Evolutionary conservation across 257 asterid genomes (phyloP).

Genomic region (Petunia secreta): DNA sequence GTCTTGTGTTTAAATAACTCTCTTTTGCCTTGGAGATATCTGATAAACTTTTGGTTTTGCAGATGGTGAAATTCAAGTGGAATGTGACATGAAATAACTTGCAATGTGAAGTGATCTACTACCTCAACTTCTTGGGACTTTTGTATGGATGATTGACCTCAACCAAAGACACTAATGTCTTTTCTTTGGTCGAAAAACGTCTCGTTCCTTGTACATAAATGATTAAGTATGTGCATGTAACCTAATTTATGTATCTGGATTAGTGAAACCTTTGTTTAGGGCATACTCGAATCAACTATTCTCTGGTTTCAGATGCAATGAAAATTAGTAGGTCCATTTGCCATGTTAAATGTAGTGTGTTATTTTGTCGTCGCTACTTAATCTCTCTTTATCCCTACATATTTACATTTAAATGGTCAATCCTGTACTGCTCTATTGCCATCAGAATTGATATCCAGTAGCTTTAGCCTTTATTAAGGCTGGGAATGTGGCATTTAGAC

Average conservation of each 20-base stretch:
- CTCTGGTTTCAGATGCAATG: constrained; percentile 1
- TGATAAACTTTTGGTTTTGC: constrained; percentile 36
- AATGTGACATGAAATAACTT: constrained; percentile 54
- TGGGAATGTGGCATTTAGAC: too few species aligned
- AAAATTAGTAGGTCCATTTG: not conserved
- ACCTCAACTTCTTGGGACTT: constrained; percentile 28
- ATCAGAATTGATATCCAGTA: too few species aligned
- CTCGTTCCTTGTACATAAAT: constrained; percentile 30
- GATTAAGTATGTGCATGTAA: constrained; percentile 20
- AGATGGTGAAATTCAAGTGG: constrained; percentile 85
- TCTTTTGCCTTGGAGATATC: constrained; percentile 19
- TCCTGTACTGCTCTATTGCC: not conserved
- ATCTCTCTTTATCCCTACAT: not conserved
- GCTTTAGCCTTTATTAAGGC: too few species aligned
- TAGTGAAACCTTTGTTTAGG: not conserved
- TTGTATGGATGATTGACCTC: constrained; percentile 24
- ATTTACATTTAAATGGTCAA: not conserved
- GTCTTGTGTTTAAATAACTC: not conserved
- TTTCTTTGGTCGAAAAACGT: not conserved
- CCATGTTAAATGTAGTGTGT: too few species aligned
- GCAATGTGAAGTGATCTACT: constrained; percentile 17
- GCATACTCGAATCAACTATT: not conserved
- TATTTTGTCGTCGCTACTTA: too few species aligned
- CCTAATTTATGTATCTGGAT: constrained; percentile 17
- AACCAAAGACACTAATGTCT: constrained; percentile 25